Conservation (phyloP, 2,329 filamentous ascomycete species). For the Fusarium hostae region DNA sequence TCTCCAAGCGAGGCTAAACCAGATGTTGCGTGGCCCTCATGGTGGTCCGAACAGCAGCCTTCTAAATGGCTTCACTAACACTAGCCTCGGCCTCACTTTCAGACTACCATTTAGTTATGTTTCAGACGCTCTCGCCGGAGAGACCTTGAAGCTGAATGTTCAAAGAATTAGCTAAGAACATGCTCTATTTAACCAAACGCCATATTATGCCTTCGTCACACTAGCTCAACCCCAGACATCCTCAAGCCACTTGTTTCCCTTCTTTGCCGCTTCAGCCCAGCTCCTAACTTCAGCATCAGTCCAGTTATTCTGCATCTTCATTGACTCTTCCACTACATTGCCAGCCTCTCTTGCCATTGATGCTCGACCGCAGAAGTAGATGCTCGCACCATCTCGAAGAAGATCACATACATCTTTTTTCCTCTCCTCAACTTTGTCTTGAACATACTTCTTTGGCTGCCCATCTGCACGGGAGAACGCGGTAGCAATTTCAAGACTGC, state of each 20-base stretch:
- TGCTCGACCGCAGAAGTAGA: slow-evolving; percentile 57
- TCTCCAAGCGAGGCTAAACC: background rate
- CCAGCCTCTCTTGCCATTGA: slow-evolving; percentile 58
- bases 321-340: slow-evolving; percentile 50
- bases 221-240: slow-evolving; percentile 62
- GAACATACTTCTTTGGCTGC: slow-evolving; percentile 50
- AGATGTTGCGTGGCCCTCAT: background rate
- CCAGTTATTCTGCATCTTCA: slow-evolving; percentile 51
- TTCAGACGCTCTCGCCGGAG: no score
- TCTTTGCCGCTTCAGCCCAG: slow-evolving; percentile 61
- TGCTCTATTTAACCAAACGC: background rate
- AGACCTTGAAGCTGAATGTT: no score
- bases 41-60: background rate
- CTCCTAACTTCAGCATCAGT: slow-evolving; percentile 53
- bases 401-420: slow-evolving; percentile 45
- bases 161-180: background rate
- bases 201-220: background rate
- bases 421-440: slow-evolving; percentile 50
- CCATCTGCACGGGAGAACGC: slow-evolving; percentile 33
- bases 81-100: background rate
- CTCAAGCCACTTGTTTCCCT: slow-evolving; percentile 62
- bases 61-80: background rate
- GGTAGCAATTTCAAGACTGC: slow-evolving; percentile 27
- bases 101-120: background rate
- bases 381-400: slow-evolving; percentile 48